Percentiles rank a stretch among this genome's conserved stretches.
Evolutionary conservation across 148 eudicot genomes (phyloP).

Genomic region (Bassia scoparia): DNA sequence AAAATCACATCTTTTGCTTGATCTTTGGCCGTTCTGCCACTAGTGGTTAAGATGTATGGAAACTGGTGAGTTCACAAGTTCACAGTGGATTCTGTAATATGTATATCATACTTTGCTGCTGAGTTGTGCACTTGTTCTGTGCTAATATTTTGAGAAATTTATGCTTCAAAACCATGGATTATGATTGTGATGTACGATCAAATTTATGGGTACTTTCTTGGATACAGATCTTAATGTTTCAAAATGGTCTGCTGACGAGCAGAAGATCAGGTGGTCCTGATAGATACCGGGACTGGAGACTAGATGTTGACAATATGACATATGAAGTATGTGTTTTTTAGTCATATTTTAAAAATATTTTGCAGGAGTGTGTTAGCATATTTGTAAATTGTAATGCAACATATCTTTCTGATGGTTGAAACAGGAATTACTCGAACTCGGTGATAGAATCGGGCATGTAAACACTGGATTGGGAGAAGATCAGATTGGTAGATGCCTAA

Average conservation of each 20-base stretch:
- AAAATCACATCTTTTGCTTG: not conserved
- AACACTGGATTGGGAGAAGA: slow-evolving; percentile 83
- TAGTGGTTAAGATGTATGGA: not conserved
- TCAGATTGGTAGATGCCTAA: slow-evolving; percentile 60
- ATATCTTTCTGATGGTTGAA: slow-evolving; percentile 18
- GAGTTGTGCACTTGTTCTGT: not conserved
- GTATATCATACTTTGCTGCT: not conserved
- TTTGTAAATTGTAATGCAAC: not conserved
- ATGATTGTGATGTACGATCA: not conserved
- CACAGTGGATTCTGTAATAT: not conserved
- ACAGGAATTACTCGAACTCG: slow-evolving; percentile 84
- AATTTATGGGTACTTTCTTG: not conserved
- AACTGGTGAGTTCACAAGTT: not conserved
- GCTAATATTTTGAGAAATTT: not conserved
- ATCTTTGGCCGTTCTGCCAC: not conserved
- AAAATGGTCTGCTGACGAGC: slow-evolving; percentile 59
- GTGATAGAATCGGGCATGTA: slow-evolving; percentile 84
- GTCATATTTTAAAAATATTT: not conserved
- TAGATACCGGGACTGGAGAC: slow-evolving; percentile 64
- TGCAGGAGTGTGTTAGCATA: not conserved
- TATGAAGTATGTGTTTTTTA: slow-evolving; percentile 51
- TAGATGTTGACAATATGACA: slow-evolving; percentile 85
- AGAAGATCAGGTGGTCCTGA: slow-evolving; percentile 59
- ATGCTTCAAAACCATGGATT: not conserved
- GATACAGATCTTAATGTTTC: slow-evolving; percentile 75